These are phyloP conservation scores for Pseudofabraea citricarpa DNA, from an alignment of 2,329 filamentous ascomycete species.

Conservation along the genomic window DNA sequence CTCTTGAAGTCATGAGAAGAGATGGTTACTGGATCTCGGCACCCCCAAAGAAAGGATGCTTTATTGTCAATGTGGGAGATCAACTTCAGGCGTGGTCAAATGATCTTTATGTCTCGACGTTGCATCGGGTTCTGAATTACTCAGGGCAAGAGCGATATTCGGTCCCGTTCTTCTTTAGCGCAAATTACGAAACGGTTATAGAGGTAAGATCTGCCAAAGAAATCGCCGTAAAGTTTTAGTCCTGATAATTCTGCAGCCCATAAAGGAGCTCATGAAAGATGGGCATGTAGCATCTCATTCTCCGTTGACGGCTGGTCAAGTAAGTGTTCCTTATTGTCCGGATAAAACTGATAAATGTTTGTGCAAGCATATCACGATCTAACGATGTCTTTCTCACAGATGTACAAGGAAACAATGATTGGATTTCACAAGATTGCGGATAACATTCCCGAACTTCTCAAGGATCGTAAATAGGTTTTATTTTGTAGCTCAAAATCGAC, in stretches of 20 bases:
- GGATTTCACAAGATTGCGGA: conserved; percentile 3
- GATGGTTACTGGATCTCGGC: conserved; percentile 7
- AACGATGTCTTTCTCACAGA: not conserved
- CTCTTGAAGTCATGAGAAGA: conserved; percentile 18
- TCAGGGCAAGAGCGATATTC: conserved; percentile 7
- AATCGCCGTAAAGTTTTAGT: not conserved
- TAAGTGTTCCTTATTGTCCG: not conserved
- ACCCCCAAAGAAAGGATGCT: conserved; percentile 13
- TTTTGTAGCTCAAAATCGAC: no score
- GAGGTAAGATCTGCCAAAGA: not conserved
- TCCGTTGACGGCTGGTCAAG: conserved; percentile 2
- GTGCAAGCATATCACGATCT: no score
- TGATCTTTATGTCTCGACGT: conserved; percentile 35
- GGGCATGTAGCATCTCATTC: not conserved
- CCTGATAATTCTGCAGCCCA: not conserved
- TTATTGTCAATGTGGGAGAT: conserved; percentile 44
- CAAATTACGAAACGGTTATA: conserved; percentile 12
- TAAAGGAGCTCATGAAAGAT: not conserved
- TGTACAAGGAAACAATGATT: conserved; percentile 6
- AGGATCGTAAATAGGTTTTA: no score
- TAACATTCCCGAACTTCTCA: no score
- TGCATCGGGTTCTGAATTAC: conserved; percentile 7
- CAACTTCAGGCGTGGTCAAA: conserved; percentile 41
- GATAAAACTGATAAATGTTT: not conserved
- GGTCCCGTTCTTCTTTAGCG: conserved; percentile 13